Conservation (phyloP, 139 green algal species). For the Chlamydomonas urium region DNA sequence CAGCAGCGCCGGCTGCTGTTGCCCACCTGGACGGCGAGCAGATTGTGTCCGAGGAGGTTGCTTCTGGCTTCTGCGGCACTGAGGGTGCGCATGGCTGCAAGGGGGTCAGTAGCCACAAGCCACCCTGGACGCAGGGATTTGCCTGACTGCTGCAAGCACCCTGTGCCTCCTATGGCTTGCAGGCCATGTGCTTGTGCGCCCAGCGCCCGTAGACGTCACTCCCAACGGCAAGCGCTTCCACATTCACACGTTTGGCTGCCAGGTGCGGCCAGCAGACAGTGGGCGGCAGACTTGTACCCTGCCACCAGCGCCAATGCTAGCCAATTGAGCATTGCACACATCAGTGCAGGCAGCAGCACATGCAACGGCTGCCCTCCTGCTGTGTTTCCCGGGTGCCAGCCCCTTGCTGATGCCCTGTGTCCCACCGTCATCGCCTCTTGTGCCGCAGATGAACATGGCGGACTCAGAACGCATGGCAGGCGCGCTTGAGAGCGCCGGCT, state of each 20-base stretch:
- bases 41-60: not conserved
- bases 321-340: slow-evolving; percentile 1
- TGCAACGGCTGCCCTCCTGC: not conserved
- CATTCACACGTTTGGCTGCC: slow-evolving; percentile 95
- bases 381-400: not conserved
- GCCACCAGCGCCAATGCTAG: not conserved
- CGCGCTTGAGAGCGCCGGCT: slow-evolving; percentile 81
- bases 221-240: slow-evolving; percentile 80
- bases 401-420: not conserved
- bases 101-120: not conserved
- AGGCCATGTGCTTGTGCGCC: slow-evolving; percentile 39
- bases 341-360: not conserved
- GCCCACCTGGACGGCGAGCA: slow-evolving; percentile 3
- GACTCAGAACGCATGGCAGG: slow-evolving; percentile 96
- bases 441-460: slow-evolving; percentile 90
- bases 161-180: not conserved
- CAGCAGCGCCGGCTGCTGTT: not conserved
- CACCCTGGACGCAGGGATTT: not conserved
- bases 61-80: slow-evolving; percentile 8
- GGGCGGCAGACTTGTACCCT: not conserved
- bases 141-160: not conserved
- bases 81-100: slow-evolving; percentile 10
- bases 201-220: slow-evolving; percentile 19
- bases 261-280: slow-evolving; percentile 48
- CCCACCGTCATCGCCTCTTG: not conserved